Evolutionary conservation across 2,329 filamentous ascomycete genomes (phyloP), one percentile per base, ranked within the genome.

Genomic region (Talaromyces funiculosus): DNA sequence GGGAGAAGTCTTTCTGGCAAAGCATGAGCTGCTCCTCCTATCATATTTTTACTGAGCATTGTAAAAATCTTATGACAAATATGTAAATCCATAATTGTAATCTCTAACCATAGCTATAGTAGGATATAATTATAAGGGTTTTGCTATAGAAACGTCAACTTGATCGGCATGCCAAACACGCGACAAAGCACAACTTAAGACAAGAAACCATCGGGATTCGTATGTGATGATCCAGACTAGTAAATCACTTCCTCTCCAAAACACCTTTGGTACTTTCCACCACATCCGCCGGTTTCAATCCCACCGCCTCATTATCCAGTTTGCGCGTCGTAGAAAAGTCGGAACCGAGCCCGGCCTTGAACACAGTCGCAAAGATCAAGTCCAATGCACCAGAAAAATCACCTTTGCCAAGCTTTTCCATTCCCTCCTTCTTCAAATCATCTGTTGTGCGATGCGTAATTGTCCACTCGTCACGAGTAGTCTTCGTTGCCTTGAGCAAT

Each of bases 351-450:
- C 53, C 59, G 14, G 53, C 42, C 9, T 56, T 43, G 18, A 56
- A 51, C 1, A 61, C 4, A 33, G 59, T 35, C 6, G 59, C 59
- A 22, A 61, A 61, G 5, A 57, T 61, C 40, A 61, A 51, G 20
- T 61, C 59, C 26, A 56, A 37, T 26, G 38, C 59, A 12, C 59
- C 53, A 24, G 16, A 20, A 4, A 57, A 57, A 37, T 61, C 35
- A 1, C 54, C 20, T 12, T 61, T 51, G 4, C 20, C 43, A 8
- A 61, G 38, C 35, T 61, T 60, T 6, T 53, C 59, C 4, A 42
- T 14, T 4, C 59, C 59, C 12, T 61, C 53, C 6, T 38, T 29
- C n/a, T 26, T 31, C 22, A 61, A 12, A 24, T 31, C 45, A 9
- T 47, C 42, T 4, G 59, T 40, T 9, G 53, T 61, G 18, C 53